Percentiles rank a stretch among this genome's conserved stretches.
These are phyloP conservation scores for Moricandia arvensis DNA, from an alignment of 345 rosid species.

Conservation along the genomic window DNA sequence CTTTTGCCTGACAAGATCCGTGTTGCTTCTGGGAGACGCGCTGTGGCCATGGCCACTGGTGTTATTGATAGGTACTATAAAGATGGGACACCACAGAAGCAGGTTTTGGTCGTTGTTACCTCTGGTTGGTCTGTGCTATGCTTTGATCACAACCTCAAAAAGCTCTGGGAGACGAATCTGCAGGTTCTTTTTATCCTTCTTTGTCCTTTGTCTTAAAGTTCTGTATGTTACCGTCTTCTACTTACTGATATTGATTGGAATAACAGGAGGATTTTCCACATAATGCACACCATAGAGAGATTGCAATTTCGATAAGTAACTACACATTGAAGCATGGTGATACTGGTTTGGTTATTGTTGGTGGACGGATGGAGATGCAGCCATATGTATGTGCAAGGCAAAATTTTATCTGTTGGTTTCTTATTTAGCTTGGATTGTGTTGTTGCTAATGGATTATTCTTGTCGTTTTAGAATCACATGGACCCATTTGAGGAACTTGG, in stretches of 20 bases:
- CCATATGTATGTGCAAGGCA: conserved; percentile 64
- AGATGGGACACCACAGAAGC: conserved; percentile 78
- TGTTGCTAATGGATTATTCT: neutral
- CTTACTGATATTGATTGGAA: conserved; percentile 5
- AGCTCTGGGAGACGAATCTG: conserved; percentile 88
- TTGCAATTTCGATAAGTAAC: conserved; percentile 43
- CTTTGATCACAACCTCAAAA: conserved; percentile 91
- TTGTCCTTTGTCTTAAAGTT: neutral
- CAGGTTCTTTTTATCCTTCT: conserved; percentile 52
- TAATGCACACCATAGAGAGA: conserved; percentile 81
- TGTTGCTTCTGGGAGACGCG: conserved; percentile 78
- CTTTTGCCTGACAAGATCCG: conserved; percentile 89
- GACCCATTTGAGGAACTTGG: conserved; percentile 89
- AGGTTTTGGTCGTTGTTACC: conserved; percentile 94
- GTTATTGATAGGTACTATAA: conserved; percentile 66
- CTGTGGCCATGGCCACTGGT: conserved; percentile 95
- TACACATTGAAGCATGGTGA: conserved; percentile 89
- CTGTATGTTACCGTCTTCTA: neutral
- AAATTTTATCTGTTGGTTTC: neutral
- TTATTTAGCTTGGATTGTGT: conserved; percentile 7
- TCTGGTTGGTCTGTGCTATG: conserved; percentile 96
- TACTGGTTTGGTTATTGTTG: conserved; percentile 77
- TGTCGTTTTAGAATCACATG: conserved; percentile 42
- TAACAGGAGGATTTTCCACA: conserved; percentile 89
- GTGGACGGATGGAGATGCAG: conserved; percentile 95